A percentile compares a stretch with the other conserved stretches of the same genome.
phyloP scores from a whole-genome alignment of 345 rosid genomes.

The Cardamine chenopodiifolia region DNA sequence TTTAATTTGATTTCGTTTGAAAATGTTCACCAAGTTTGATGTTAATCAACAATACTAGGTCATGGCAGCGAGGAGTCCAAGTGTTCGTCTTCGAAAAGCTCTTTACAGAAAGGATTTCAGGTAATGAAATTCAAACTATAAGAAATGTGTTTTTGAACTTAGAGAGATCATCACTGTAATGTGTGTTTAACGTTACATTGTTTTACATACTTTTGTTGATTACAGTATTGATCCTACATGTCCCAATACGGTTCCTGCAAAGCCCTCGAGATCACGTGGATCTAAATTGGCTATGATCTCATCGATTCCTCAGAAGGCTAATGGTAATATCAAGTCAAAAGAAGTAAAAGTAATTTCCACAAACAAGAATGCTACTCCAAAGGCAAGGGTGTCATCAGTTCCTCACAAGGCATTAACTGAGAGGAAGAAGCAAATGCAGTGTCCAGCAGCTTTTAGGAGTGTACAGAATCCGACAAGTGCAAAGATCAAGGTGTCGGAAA shows the following conservation, averaged over 20 bases:
- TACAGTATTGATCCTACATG: slow-evolving; percentile 57
- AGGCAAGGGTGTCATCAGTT: slow-evolving; percentile 44
- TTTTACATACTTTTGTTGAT: not conserved
- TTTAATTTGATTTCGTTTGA: not conserved
- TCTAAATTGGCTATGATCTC: slow-evolving; percentile 75
- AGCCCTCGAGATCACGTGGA: slow-evolving; percentile 64
- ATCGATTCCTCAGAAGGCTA: slow-evolving; percentile 60
- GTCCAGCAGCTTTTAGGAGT: slow-evolving; percentile 60
- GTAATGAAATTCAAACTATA: slow-evolving; percentile 38
- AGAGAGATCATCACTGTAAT: slow-evolving; percentile 12
- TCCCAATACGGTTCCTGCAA: slow-evolving; percentile 83
- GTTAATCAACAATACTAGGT: slow-evolving; percentile 53
- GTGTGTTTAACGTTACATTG: slow-evolving; percentile 5
- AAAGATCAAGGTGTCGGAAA: slow-evolving; percentile 45
- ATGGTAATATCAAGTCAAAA: slow-evolving; percentile 31
- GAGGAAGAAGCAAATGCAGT: slow-evolving; percentile 49
- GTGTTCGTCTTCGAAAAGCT: slow-evolving; percentile 63
- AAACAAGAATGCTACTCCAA: slow-evolving; percentile 52
- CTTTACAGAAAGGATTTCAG: slow-evolving; percentile 54
- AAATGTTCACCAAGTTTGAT: not conserved
- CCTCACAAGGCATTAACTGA: slow-evolving; percentile 58
- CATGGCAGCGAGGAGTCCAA: slow-evolving; percentile 99
- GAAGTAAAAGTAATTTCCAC: slow-evolving; percentile 46
- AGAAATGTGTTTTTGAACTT: not conserved
- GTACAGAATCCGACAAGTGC: slow-evolving; percentile 59